Percentiles rank a stretch among this genome's conserved stretches.
phyloP scores from a whole-genome alignment of 1,139 yeast species.

The Blastobotrys proliferans region DNA sequence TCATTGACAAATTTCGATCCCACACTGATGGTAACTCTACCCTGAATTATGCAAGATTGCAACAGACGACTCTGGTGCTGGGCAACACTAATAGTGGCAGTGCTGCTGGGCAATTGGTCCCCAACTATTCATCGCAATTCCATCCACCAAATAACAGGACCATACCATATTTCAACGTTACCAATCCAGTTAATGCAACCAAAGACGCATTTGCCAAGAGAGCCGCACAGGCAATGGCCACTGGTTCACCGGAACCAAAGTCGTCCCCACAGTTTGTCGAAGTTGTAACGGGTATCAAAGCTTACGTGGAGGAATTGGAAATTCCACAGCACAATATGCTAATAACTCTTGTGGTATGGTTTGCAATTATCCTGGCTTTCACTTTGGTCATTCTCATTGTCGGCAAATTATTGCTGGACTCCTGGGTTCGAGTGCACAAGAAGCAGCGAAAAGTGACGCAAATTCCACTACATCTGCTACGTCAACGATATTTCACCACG shows the following conservation, averaged over 20 bases:
- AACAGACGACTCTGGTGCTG: background rate
- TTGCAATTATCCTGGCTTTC: conserved; percentile 28
- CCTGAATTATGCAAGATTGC: background rate
- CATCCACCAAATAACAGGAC: conserved; percentile 23
- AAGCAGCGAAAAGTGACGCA: conserved; percentile 7
- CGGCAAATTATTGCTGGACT: conserved; percentile 18
- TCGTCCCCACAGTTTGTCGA: background rate
- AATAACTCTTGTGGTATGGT: conserved; percentile 34
- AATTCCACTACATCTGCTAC: conserved; percentile 1
- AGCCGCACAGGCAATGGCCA: background rate
- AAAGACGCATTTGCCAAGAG: background rate
- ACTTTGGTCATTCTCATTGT: conserved; percentile 24
- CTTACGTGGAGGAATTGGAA: conserved; percentile 30
- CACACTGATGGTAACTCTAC: conserved; percentile 33
- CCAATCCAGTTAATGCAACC: background rate
- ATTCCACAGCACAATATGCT: conserved; percentile 35
- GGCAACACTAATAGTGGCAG: background rate
- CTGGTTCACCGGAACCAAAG: too few species aligned
- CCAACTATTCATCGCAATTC: conserved; percentile 19
- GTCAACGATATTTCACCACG: background rate
- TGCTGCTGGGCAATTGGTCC: conserved; percentile 8
- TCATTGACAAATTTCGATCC: conserved; percentile 30
- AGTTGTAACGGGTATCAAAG: conserved; percentile 28
- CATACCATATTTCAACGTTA: conserved; percentile 1
- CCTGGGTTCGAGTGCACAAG: conserved; percentile 3